Conservation (phyloP, 352 stramenopile species). For the Pythium guiyangense region DNA sequence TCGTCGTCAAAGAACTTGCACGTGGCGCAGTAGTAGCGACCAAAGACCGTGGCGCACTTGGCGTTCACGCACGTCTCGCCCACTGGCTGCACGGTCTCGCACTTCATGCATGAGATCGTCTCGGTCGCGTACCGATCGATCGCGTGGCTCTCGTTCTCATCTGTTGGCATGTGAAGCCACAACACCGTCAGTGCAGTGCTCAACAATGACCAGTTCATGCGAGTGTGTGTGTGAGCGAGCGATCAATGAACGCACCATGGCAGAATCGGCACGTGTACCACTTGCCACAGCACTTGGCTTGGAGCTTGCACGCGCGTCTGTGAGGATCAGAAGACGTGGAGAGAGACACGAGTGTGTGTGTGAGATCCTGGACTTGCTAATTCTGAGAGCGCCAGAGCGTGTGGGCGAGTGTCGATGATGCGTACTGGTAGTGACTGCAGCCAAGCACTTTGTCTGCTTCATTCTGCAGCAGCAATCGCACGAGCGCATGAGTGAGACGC, state of each 20-base stretch:
- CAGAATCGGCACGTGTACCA: conserved; percentile 91
- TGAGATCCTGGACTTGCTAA: not conserved
- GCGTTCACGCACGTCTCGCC: conserved; percentile 54
- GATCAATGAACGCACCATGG: conserved; percentile 57
- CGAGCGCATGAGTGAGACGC: not conserved
- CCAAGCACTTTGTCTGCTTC: conserved; percentile 60
- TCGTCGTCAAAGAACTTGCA: conserved; percentile 97
- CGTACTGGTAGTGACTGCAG: conserved; percentile 86
- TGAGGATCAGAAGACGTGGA: not conserved
- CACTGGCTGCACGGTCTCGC: conserved; percentile 73
- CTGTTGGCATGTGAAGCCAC: conserved; percentile 10
- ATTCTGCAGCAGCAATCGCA: conserved; percentile 24
- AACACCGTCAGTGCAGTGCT: not conserved
- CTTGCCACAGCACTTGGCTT: conserved; percentile 82
- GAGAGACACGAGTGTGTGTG: not conserved
- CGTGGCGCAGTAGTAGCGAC: conserved; percentile 92
- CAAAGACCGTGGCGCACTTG: conserved; percentile 76
- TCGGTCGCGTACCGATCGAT: conserved; percentile 94
- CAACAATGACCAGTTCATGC: not conserved
- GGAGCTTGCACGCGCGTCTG: conserved; percentile 75
- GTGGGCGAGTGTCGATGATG: not conserved
- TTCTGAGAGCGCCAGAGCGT: not conserved
- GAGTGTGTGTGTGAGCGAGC: too few species aligned
- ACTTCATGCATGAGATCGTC: conserved; percentile 94
- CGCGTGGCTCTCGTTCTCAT: conserved; percentile 81